Conservation (phyloP, 2,329 filamentous ascomycete species). For the Chaetomium sp. region DNA sequence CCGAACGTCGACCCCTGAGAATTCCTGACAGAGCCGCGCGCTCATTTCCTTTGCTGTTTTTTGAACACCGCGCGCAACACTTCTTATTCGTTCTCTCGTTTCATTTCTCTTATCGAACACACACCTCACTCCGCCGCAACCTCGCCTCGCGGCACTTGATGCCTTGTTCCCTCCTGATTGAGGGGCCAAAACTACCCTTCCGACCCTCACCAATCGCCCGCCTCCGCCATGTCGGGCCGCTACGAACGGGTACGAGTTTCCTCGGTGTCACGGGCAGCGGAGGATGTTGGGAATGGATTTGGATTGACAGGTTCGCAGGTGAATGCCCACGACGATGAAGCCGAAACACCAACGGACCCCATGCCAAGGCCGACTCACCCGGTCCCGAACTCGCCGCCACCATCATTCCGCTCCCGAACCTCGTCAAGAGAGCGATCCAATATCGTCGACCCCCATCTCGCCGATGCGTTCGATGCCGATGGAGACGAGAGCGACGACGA, state of each 20-base stretch:
- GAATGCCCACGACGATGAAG: conserved; percentile 60
- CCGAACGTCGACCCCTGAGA: neutral
- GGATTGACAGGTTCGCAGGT: conserved; percentile 46
- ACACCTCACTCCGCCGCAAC: neutral
- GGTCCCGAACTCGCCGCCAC: conserved; percentile 65
- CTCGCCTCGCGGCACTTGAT: neutral
- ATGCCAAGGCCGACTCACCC: conserved; percentile 41
- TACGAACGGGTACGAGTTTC: conserved; percentile 59
- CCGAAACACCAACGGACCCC: conserved; percentile 42
- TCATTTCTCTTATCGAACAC: neutral
- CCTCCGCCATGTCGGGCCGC: conserved; percentile 51
- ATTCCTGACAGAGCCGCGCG: conserved; percentile 3
- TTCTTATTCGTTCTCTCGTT: conserved; percentile 14
- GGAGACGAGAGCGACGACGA: conserved; percentile 75
- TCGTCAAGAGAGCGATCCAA: conserved; percentile 56
- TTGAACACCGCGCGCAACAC: neutral
- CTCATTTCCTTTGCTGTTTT: conserved; percentile 10
- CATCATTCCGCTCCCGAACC: conserved; percentile 85
- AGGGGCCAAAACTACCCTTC: neutral
- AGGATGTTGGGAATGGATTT: neutral
- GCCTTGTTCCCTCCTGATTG: conserved; percentile 6
- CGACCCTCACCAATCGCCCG: conserved; percentile 3
- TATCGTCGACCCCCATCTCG: conserved; percentile 74
- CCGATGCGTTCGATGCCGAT: conserved; percentile 87
- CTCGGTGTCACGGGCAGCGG: neutral